Percentiles rank a stretch among this genome's conserved stretches.
These are phyloP conservation scores for Candida arabinofermentans DNA, from an alignment of 805 yeast genomes.

Conservation along the genomic window DNA sequence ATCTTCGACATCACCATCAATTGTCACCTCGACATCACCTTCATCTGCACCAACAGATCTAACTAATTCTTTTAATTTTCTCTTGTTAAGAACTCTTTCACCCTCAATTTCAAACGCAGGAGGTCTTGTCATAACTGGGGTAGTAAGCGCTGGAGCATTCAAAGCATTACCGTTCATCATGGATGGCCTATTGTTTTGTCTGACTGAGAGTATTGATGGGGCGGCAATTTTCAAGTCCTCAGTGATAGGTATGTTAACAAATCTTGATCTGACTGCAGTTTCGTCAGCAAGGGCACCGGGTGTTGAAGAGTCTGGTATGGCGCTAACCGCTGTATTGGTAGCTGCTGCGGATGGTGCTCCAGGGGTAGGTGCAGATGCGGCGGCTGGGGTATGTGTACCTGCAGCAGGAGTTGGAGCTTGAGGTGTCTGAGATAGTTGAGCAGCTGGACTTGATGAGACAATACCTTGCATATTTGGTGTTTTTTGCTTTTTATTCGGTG, in stretches of 20 bases:
- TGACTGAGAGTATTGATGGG: conserved; percentile 60
- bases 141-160: conserved; percentile 61
- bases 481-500: conserved; percentile 16
- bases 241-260: conserved; percentile 71
- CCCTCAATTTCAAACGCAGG: conserved; percentile 83
- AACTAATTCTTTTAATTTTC: conserved; percentile 86
- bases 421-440: conserved; percentile 5
- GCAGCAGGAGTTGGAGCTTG: conserved; percentile 1
- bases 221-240: conserved; percentile 60
- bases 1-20: conserved; percentile 96
- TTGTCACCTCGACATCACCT: conserved; percentile 85
- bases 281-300: conserved; percentile 18
- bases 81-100: conserved; percentile 79
- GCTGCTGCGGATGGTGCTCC: conserved; percentile 11
- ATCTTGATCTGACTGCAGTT: conserved; percentile 45
- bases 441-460: conserved; percentile 4
- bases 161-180: conserved; percentile 80
- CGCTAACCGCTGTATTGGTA: conserved; percentile 14
- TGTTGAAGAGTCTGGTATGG: conserved; percentile 4
- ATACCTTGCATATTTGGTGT: background rate
- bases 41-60: conserved; percentile 78
- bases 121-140: conserved; percentile 70
- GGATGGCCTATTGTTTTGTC: conserved; percentile 69
- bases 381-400: conserved; percentile 3
- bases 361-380: conserved; percentile 23